Base-by-base conservation (phyloP, 768 basidiomycete genomes). In the Plicaturopsis crispa region DNA sequence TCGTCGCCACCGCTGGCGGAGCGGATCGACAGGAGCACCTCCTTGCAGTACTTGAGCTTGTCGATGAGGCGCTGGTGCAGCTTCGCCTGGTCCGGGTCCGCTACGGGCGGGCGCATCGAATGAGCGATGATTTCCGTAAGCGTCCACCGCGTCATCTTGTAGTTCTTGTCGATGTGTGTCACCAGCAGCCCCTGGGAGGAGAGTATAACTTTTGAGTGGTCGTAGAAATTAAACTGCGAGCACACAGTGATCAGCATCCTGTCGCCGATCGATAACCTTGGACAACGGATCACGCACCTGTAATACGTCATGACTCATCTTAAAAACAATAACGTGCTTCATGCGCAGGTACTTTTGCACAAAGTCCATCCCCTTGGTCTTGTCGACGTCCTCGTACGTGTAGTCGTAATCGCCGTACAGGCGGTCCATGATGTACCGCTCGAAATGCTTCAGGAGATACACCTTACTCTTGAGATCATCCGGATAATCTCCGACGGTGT, bases 261-360 rank as follows among this genome's bases (percentile, higher is more conserved):
- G n/a, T n/a, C n/a, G n/a, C n/a, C n/a, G 14, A 21, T 35, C 35
- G 14, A 31, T 12, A 40, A 17, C 30, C 12, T 33, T 12, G 41
- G 30, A 31, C 31, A 33, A 31, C 17, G n/a, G 31, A 22, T n/a
- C 46, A 48, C 72, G 32, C 41, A 88, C 92, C 78, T 97, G 94
- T n/a, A 97, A 60, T 39, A 90, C 81, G 51, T 94, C 92, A 52
- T 96, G 90, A 59, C 88, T 92, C 61, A 98, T 61, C 70, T 91
- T 84, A 71, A 99, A 99, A 22, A 97, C 83, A 45, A 97, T 93
- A 34, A 93, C 90, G 48, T 92, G 83, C 63, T 94, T 96, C 89
- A 94, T 93, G 48, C 94, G 71, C 45, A 97, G 72, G 58, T 94
- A 97, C 62, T 88, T 89, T 61, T 90, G 84, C 33, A 97, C 84